A percentile compares a stretch with the other conserved stretches of the same genome.
Evolutionary conservation across 352 stramenopile species (phyloP).

Genomic region (Phytophthora ohioensis): DNA sequence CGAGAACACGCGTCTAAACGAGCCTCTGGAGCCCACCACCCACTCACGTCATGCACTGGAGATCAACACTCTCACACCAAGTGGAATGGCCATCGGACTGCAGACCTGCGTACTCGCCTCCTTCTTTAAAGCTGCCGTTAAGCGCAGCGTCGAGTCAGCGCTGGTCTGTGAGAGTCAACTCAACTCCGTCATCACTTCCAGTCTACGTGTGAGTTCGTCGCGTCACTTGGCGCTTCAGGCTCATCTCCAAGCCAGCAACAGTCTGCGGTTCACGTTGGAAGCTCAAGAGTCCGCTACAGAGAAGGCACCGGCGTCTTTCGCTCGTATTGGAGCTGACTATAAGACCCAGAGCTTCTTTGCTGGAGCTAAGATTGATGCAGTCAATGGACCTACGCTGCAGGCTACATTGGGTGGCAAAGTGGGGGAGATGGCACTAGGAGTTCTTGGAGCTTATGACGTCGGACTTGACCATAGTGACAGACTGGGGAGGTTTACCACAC

Average conservation of each 20-base stretch:
- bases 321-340: conserved; percentile 77
- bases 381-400: conserved; percentile 81
- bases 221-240: conserved; percentile 73
- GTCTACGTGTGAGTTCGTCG: conserved; percentile 73
- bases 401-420: conserved; percentile 59
- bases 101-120: conserved; percentile 68
- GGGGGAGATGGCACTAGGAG: conserved; percentile 53
- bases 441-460: conserved; percentile 80
- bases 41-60: conserved; percentile 64
- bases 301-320: conserved; percentile 72
- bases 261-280: conserved; percentile 76
- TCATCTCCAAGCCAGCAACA: conserved; percentile 64
- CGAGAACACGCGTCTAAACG: conserved; percentile 53
- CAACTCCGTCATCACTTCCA: conserved; percentile 73
- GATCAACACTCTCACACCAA: conserved; percentile 64
- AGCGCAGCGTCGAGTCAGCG: conserved; percentile 68
- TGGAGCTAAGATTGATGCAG: conserved; percentile 77
- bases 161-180: conserved; percentile 74
- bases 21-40: conserved; percentile 46
- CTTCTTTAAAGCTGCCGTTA: conserved; percentile 76
- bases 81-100: conserved; percentile 59
- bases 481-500: conserved; percentile 66
- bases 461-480: conserved; percentile 81
- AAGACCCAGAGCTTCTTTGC: conserved; percentile 54
- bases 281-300: conserved; percentile 77